phyloP scores from a whole-genome alignment of 805 yeast genomes.

The Wickerhamiella hasegawae region DNA sequence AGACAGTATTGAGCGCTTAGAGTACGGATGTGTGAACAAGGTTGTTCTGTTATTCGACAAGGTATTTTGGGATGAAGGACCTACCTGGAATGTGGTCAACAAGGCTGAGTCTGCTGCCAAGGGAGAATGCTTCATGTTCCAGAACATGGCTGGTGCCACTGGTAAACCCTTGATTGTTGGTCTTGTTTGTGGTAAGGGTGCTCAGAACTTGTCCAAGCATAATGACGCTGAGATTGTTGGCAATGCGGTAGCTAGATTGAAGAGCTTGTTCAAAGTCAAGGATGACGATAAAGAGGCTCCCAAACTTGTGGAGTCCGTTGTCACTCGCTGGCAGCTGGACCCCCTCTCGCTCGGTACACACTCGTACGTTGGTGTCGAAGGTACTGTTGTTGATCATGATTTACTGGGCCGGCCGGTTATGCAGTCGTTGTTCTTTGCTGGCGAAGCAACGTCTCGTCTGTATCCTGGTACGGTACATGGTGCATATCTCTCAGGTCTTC shows the following conservation, averaged over 20 bases:
- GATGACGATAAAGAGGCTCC: conserved; percentile 9
- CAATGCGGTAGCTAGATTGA: conserved; percentile 19
- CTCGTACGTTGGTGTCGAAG: conserved; percentile 28
- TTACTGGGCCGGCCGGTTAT: conserved; percentile 25
- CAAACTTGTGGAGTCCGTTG: conserved; percentile 25
- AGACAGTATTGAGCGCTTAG: conserved; percentile 25
- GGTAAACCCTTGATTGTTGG: conserved; percentile 27
- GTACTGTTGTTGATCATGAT: conserved; percentile 28
- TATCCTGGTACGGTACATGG: conserved; percentile 30
- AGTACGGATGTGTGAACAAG: conserved; percentile 26
- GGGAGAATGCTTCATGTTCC: conserved; percentile 26
- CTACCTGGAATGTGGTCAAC: conserved; percentile 19
- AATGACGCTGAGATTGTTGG: conserved; percentile 22
- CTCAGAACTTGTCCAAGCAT: conserved; percentile 18
- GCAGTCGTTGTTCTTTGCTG: conserved; percentile 26
- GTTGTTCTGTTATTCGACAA: conserved; percentile 23
- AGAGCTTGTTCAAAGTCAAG: conserved; percentile 16
- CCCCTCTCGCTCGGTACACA: conserved; percentile 73
- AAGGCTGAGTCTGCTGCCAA: conserved; percentile 13
- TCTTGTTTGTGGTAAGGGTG: conserved; percentile 25
- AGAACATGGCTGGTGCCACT: conserved; percentile 22
- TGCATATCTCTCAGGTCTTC: conserved; percentile 27
- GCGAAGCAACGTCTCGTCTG: conserved; percentile 28
- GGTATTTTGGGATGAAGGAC: conserved; percentile 25
- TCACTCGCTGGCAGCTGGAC: conserved; percentile 66